Conservation (phyloP, 1,284 basidiomycete genomes). For the Cystobasidiaceae sp. region DNA sequence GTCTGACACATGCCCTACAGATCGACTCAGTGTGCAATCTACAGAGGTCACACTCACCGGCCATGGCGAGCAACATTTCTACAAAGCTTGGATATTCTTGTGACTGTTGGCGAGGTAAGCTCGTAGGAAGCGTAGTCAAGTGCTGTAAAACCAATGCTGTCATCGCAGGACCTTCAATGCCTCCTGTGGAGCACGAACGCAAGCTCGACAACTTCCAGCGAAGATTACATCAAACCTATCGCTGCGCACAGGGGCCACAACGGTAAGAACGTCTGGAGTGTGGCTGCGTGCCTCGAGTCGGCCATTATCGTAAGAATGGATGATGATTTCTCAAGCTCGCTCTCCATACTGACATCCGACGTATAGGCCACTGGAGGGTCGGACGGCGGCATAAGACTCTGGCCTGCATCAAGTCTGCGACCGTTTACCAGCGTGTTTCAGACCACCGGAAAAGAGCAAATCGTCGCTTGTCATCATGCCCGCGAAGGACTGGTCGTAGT, state of each 20-base stretch:
- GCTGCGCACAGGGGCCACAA: too few relatives aligned
- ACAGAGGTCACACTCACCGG: slow-evolving; percentile 15
- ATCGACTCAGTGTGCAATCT: neutral
- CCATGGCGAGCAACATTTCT: slow-evolving; percentile 23
- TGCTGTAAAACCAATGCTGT: neutral
- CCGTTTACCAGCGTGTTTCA: neutral
- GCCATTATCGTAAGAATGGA: too few relatives aligned
- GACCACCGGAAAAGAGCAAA: neutral
- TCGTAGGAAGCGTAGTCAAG: neutral
- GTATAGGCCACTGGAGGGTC: too few relatives aligned
- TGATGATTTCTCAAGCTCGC: too few relatives aligned
- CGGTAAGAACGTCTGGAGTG: too few relatives aligned
- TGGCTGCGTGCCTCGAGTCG: too few relatives aligned
- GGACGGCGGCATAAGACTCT: too few relatives aligned
- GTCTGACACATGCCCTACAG: neutral
- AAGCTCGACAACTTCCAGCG: too few relatives aligned
- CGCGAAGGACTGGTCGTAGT: neutral
- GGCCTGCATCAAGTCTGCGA: too few relatives aligned
- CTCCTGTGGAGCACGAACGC: neutral
- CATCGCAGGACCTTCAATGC: slow-evolving; percentile 8
- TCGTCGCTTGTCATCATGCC: neutral
- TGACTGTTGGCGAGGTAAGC: slow-evolving; percentile 25
- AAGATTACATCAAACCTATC: too few relatives aligned
- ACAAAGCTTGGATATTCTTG: neutral
- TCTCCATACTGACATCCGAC: too few relatives aligned